phyloP scores from a whole-genome alignment of 192 early-diverging fungal species.

The Coemansia sp. region DNA sequence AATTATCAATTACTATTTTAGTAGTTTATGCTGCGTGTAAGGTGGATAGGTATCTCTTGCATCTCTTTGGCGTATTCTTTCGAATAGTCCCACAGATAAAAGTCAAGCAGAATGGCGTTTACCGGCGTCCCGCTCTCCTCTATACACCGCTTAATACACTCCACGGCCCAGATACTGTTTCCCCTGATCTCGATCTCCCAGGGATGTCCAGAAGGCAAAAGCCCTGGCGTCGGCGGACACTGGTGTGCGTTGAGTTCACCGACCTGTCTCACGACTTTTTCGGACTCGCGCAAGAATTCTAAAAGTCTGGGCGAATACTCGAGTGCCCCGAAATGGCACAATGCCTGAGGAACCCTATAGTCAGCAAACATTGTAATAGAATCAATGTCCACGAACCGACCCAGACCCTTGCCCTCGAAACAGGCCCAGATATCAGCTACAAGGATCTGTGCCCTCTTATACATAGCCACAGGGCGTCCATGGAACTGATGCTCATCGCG shows the following conservation, averaged over 20 bases:
- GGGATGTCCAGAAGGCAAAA: slow-evolving; percentile 62
- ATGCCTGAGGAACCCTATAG: slow-evolving; percentile 77
- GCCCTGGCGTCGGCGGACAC: slow-evolving; percentile 11
- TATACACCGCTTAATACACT: slow-evolving; percentile 50
- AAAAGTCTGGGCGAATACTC: slow-evolving; percentile 66
- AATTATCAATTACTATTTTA: slow-evolving; percentile 25
- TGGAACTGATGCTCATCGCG: slow-evolving; percentile 65
- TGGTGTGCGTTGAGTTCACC: not conserved
- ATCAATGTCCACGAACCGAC: slow-evolving; percentile 75
- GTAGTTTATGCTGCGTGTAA: slow-evolving; percentile 67
- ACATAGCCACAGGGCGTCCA: slow-evolving; percentile 63
- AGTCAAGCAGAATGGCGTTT: slow-evolving; percentile 84
- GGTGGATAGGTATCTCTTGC: slow-evolving; percentile 64
- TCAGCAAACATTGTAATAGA: slow-evolving; percentile 90
- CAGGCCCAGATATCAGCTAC: slow-evolving; percentile 88
- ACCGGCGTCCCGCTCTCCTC: slow-evolving; percentile 29
- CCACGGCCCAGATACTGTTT: slow-evolving; percentile 81
- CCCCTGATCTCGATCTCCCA: slow-evolving; percentile 82
- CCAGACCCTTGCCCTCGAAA: slow-evolving; percentile 68
- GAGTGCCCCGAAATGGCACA: slow-evolving; percentile 70
- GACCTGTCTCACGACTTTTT: slow-evolving; percentile 5
- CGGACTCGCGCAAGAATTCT: slow-evolving; percentile 41
- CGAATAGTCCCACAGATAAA: slow-evolving; percentile 87
- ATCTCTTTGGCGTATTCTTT: slow-evolving; percentile 66
- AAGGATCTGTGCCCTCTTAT: slow-evolving; percentile 84